These are phyloP conservation scores for Euphorbia celastroides DNA, from an alignment of 441 rosid species.

Conservation along the genomic window DNA sequence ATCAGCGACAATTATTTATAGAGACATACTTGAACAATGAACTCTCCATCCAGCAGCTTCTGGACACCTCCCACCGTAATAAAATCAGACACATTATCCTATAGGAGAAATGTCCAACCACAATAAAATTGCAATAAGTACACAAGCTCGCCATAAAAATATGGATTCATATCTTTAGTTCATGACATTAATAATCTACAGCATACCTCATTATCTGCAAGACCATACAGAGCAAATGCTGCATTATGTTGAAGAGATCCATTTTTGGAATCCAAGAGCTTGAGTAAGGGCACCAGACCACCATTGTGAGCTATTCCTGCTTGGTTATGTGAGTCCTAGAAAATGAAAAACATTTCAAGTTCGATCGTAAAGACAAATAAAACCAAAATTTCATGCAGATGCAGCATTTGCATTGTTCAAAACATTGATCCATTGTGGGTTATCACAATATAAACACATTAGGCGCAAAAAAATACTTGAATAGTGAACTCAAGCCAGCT, in stretches of 20 bases:
- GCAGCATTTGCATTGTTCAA: background rate
- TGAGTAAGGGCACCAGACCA: slow-evolving; percentile 71
- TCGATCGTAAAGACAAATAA: background rate
- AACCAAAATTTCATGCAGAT: background rate
- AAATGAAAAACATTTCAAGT: background rate
- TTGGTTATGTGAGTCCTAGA: slow-evolving; percentile 83
- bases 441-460: background rate
- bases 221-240: slow-evolving; percentile 93
- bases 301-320: slow-evolving; percentile 92
- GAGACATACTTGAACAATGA: slow-evolving; percentile 72
- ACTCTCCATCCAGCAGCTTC: slow-evolving; percentile 87
- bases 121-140: slow-evolving; percentile 15
- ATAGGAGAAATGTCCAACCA: slow-evolving; percentile 15
- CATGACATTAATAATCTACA: slow-evolving; percentile 6
- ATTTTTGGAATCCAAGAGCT: slow-evolving; percentile 86
- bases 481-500: background rate
- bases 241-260: slow-evolving; percentile 96
- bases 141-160: slow-evolving; percentile 3
- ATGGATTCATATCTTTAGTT: slow-evolving; percentile 16
- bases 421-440: background rate
- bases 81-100: slow-evolving; percentile 93
- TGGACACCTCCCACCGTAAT: slow-evolving; percentile 87
- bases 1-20: background rate
- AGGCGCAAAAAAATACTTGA: background rate
- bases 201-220: slow-evolving; percentile 93